Conservation (phyloP, 1,284 basidiomycete species). For the Ustilago xerochloae region DNA sequence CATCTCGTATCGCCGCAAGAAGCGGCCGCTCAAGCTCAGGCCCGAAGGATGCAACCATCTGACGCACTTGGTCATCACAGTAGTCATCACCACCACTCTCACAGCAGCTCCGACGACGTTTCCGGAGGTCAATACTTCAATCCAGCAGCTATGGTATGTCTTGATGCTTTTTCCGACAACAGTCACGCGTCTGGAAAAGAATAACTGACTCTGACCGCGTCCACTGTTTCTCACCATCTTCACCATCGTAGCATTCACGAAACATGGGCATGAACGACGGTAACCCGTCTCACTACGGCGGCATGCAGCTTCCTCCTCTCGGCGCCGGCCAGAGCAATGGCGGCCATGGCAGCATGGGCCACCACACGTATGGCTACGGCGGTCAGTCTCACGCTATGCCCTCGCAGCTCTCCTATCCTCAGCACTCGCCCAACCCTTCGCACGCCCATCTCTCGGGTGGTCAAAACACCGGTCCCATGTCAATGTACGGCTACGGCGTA, state of each 20-base stretch:
- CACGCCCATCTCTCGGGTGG: slow-evolving; percentile 45
- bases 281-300: slow-evolving; percentile 46
- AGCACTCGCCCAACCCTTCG: slow-evolving; percentile 51
- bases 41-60: slow-evolving; percentile 52
- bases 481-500: slow-evolving; percentile 53
- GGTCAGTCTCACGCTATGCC: slow-evolving; percentile 49
- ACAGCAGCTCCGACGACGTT: slow-evolving; percentile 46
- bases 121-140: slow-evolving; percentile 48
- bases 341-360: slow-evolving; percentile 44
- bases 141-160: slow-evolving; percentile 52
- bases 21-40: slow-evolving; percentile 55
- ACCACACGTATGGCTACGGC: slow-evolving; percentile 47
- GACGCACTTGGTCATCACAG: slow-evolving; percentile 46
- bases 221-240: background rate
- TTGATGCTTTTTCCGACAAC: background rate
- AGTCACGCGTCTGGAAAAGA: background rate
- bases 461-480: slow-evolving; percentile 45
- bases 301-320: slow-evolving; percentile 53
- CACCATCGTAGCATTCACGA: slow-evolving; percentile 32
- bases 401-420: slow-evolving; percentile 49
- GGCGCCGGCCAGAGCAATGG: slow-evolving; percentile 52
- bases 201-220: background rate
- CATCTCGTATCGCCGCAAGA: slow-evolving; percentile 56
- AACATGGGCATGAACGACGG: slow-evolving; percentile 46
- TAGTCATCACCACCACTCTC: slow-evolving; percentile 44